Conservation (phyloP, 1,284 basidiomycete species). For the Ganoderma lucidum region DNA sequence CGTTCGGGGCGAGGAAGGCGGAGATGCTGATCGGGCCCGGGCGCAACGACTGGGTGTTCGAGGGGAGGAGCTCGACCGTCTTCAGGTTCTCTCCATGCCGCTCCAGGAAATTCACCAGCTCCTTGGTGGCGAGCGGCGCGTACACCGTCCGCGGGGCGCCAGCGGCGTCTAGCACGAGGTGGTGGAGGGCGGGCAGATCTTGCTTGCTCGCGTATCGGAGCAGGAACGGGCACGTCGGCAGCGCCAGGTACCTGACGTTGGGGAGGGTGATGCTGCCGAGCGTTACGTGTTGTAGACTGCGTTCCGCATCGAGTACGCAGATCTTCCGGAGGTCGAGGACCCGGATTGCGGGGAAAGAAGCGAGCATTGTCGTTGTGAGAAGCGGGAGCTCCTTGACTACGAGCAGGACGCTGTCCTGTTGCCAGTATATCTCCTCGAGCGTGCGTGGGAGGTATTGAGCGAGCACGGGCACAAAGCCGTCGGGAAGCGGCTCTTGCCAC, state of each 20-base stretch:
- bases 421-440: conserved; percentile 37
- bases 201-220: conserved; percentile 34
- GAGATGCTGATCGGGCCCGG: conserved; percentile 47
- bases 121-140: conserved; percentile 26
- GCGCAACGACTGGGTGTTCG: conserved; percentile 42
- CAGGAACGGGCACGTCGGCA: conserved; percentile 33
- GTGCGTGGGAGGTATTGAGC: conserved; percentile 32
- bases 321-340: conserved; percentile 37
- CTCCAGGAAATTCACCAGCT: conserved; percentile 47
- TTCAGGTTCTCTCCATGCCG: conserved; percentile 49
- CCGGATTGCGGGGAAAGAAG: conserved; percentile 29
- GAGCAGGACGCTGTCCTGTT: conserved; percentile 33
- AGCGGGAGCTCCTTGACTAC: conserved; percentile 30
- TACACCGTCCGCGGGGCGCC: conserved; percentile 26
- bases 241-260: conserved; percentile 30
- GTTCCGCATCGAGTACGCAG: conserved; percentile 31
- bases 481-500: conserved; percentile 34
- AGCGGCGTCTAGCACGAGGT: conserved; percentile 33
- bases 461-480: conserved; percentile 32
- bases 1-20: conserved; percentile 49
- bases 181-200: conserved; percentile 30
- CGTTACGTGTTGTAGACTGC: conserved; percentile 27
- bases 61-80: conserved; percentile 50
- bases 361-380: conserved; percentile 26
- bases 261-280: conserved; percentile 27